These are phyloP conservation scores for Floccularia luteovirens DNA, from an alignment of 768 basidiomycete genomes.

Conservation along the genomic window DNA sequence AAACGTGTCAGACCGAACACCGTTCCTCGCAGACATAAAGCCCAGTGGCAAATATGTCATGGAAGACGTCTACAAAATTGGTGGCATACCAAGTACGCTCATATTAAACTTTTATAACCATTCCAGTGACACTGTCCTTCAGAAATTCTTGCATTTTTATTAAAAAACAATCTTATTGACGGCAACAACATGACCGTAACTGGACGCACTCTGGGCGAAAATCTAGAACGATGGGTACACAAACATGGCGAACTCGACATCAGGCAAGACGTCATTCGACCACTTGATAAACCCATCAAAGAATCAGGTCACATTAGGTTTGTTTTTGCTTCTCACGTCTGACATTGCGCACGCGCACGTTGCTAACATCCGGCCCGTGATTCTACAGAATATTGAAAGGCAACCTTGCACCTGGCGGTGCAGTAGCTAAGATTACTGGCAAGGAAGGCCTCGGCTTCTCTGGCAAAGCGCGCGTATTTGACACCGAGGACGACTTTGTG, in stretches of 20 bases:
- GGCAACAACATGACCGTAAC: constrained; percentile 91
- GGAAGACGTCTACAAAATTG: constrained; percentile 94
- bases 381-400: constrained; percentile 73
- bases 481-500: constrained; percentile 83
- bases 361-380: constrained; percentile 6
- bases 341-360: constrained; percentile 2
- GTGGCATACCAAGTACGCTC: constrained; percentile 87
- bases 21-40: constrained; percentile 94
- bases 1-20: constrained; percentile 81
- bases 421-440: constrained; percentile 95
- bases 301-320: constrained; percentile 84
- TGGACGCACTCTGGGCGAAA: constrained; percentile 85
- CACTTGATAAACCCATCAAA: constrained; percentile 85
- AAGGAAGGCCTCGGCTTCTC: constrained; percentile 89
- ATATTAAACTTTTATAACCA: not conserved
- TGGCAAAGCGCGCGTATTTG: constrained; percentile 90
- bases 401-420: constrained; percentile 89
- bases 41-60: constrained; percentile 98
- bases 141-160: constrained; percentile 82
- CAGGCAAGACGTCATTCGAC: constrained; percentile 81
- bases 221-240: constrained; percentile 83
- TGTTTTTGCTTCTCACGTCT: constrained; percentile 10
- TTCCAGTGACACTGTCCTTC: constrained; percentile 1
- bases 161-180: constrained; percentile 84
- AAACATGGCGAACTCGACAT: constrained; percentile 70